A percentile compares a stretch with the other conserved stretches of the same genome.
Evolutionary conservation across 2,329 filamentous ascomycete species (phyloP).

Genomic region (Coleophoma eucalyptorum): DNA sequence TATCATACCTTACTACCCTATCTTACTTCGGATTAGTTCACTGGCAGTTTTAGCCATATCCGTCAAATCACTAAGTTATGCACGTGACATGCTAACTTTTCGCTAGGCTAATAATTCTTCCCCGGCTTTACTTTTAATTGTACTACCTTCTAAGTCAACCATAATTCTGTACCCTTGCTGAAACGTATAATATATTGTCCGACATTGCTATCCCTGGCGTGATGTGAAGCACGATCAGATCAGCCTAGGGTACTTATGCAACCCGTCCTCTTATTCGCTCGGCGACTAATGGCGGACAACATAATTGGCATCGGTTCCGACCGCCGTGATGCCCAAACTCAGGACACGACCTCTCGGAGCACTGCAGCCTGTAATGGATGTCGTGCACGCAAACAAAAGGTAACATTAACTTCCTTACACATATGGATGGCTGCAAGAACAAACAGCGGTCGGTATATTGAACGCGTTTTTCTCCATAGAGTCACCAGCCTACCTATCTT

Average conservation of each 20-base stretch:
- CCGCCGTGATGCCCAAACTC: too few relatives aligned
- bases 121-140: not conserved
- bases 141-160: not conserved
- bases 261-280: too few relatives aligned
- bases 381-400: constrained; percentile 37
- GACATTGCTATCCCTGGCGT: not conserved
- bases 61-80: not conserved
- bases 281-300: not conserved
- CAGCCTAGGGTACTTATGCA: too few relatives aligned
- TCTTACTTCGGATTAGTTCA: not conserved
- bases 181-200: not conserved
- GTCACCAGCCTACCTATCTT: not conserved
- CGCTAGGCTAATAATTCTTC: not conserved
- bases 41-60: not conserved
- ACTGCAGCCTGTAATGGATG: constrained; percentile 36
- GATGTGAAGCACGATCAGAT: not conserved
- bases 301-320: too few relatives aligned
- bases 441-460: too few relatives aligned
- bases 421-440: too few relatives aligned
- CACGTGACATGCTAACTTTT: not conserved
- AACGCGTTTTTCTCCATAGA: constrained; percentile 2
- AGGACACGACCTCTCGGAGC: constrained; percentile 23
- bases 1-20: not conserved
- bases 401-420: too few relatives aligned
- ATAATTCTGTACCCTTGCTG: too few relatives aligned